Evolutionary conservation across 495 filamentous ascomycete species (phyloP).

Genomic region (Penicillium parvum): DNA sequence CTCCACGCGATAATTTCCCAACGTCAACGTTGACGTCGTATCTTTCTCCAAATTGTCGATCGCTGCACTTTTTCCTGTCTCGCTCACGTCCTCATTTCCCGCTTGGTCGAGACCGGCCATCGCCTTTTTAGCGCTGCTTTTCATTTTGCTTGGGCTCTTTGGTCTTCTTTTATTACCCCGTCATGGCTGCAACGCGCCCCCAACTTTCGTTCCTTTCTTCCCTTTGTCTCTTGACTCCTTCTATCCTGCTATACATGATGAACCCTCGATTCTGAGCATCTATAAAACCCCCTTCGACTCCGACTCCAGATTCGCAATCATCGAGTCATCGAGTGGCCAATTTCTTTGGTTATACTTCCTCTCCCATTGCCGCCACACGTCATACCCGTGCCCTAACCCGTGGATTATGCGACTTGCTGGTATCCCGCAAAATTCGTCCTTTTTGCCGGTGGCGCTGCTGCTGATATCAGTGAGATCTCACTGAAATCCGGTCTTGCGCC

Average conservation of each 20-base stretch:
- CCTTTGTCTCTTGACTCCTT: not conserved
- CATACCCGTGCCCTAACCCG: constrained; percentile 17
- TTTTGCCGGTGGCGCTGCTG: constrained; percentile 17
- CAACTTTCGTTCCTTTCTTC: not conserved
- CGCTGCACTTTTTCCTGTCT: no score
- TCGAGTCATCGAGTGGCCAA: not conserved
- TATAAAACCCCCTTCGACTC: not conserved
- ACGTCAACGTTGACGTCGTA: constrained; percentile 14
- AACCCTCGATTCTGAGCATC: no score
- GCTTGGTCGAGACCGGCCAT: constrained; percentile 16
- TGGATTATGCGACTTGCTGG: constrained; percentile 15
- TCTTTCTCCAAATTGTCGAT: not conserved
- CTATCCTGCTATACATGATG: not conserved
- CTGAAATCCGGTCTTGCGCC: no score
- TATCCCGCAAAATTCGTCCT: constrained; percentile 3
- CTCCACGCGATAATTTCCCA: constrained; percentile 4
- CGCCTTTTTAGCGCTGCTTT: constrained; percentile 6
- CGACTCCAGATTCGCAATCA: not conserved
- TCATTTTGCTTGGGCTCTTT: not conserved
- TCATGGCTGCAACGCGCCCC: not conserved
- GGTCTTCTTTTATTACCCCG: not conserved
- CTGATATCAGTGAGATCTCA: not conserved
- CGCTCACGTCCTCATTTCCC: constrained; percentile 9
- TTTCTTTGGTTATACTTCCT: constrained; percentile 1
- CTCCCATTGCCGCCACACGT: constrained; percentile 17